Conservation (phyloP, 805 yeast genomes). For the Teunomyces funiuensis region DNA sequence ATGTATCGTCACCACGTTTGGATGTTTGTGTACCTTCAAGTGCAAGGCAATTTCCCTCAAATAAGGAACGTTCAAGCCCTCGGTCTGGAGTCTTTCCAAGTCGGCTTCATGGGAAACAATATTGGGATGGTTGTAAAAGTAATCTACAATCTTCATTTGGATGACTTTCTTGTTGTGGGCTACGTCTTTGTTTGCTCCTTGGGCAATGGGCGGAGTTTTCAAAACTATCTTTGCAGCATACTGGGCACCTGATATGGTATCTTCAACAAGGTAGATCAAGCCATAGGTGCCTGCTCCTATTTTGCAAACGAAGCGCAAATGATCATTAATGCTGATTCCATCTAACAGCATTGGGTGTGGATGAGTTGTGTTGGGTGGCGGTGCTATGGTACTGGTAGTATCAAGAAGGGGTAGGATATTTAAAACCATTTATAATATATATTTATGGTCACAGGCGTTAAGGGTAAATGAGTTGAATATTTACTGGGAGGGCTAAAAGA, state of each 20-base stretch:
- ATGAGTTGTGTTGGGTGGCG: conserved; percentile 4
- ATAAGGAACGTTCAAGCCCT: conserved; percentile 31
- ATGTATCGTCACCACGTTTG: conserved; percentile 73
- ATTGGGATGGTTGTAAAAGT: conserved; percentile 18
- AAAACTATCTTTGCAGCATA: conserved; percentile 74
- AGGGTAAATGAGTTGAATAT: background rate
- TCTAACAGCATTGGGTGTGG: conserved; percentile 13
- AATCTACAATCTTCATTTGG: conserved; percentile 23
- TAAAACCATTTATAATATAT: conserved; percentile 3
- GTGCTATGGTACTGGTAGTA: background rate
- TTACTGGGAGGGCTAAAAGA: background rate
- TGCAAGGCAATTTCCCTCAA: conserved; percentile 75
- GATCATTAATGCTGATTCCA: conserved; percentile 27
- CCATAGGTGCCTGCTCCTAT: conserved; percentile 89
- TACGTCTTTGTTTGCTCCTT: conserved; percentile 28
- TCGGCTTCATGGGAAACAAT: conserved; percentile 18
- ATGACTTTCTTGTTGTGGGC: conserved; percentile 29
- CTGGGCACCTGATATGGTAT: conserved; percentile 46
- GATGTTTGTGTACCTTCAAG: conserved; percentile 71
- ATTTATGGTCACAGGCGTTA: conserved; percentile 1
- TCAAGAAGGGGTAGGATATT: background rate
- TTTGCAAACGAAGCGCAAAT: conserved; percentile 45
- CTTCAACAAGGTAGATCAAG: conserved; percentile 67
- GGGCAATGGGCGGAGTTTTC: conserved; percentile 40
- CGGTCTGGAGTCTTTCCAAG: conserved; percentile 23